phyloP scores from a whole-genome alignment of 1,139 yeast species.

The Protomyces pachydermus region DNA sequence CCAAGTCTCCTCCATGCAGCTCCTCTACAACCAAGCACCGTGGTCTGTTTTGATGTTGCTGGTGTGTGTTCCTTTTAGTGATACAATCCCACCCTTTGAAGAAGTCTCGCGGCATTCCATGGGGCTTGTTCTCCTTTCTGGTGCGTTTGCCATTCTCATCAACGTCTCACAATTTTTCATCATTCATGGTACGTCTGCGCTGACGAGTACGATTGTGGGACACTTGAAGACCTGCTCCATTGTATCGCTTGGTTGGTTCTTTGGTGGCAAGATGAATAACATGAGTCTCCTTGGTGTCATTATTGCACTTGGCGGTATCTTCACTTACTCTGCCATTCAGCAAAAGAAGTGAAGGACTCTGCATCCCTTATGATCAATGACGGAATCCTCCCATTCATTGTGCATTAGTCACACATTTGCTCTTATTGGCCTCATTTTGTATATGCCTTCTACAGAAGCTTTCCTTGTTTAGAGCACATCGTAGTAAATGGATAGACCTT shows the following conservation, averaged over 20 bases:
- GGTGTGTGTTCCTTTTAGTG: slow-evolving; percentile 16
- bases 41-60: slow-evolving; percentile 17
- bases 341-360: neutral
- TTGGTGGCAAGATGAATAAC: slow-evolving; percentile 26
- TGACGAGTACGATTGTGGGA: slow-evolving; percentile 25
- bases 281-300: slow-evolving; percentile 25
- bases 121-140: slow-evolving; percentile 18
- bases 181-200: slow-evolving; percentile 24
- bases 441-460: neutral
- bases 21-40: slow-evolving; percentile 21
- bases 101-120: slow-evolving; percentile 11
- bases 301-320: slow-evolving; percentile 17
- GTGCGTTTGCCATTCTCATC: slow-evolving; percentile 21
- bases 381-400: too few species aligned
- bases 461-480: neutral
- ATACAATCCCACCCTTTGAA: slow-evolving; percentile 16
- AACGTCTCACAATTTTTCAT: slow-evolving; percentile 26
- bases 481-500: slow-evolving; percentile 12
- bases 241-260: slow-evolving; percentile 25
- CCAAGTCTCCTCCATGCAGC: slow-evolving; percentile 24
- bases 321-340: slow-evolving; percentile 20
- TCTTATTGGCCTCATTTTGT: neutral
- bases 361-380: too few species aligned
- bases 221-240: slow-evolving; percentile 26
- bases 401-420: too few species aligned